phyloP scores from a whole-genome alignment of 768 basidiomycete species.

The Wakefieldia striispora region DNA sequence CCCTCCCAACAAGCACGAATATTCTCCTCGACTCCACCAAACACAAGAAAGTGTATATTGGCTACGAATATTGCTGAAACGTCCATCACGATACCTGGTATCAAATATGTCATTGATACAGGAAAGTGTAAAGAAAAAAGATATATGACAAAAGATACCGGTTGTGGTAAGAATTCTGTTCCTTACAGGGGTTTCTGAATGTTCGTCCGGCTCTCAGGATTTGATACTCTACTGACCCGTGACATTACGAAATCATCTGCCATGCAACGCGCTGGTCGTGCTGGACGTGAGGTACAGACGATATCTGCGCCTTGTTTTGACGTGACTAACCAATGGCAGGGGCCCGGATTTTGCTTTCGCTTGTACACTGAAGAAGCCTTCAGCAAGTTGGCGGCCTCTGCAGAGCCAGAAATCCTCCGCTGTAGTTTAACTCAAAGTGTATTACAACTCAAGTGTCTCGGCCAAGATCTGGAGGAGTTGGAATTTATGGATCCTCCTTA shows the following conservation, averaged over 20 bases:
- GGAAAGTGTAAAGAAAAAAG: slow-evolving; percentile 96
- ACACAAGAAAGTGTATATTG: slow-evolving; percentile 86
- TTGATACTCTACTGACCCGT: slow-evolving; percentile 81
- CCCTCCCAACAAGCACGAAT: slow-evolving; percentile 74
- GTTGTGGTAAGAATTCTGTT: slow-evolving; percentile 52
- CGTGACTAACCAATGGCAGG: slow-evolving; percentile 39
- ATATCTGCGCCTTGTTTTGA: background rate
- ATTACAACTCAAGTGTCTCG: slow-evolving; percentile 82
- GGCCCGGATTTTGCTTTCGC: slow-evolving; percentile 84
- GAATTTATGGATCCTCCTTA: slow-evolving; percentile 91
- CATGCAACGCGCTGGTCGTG: slow-evolving; percentile 92
- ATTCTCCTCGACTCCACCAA: slow-evolving; percentile 62
- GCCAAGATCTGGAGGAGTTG: slow-evolving; percentile 74
- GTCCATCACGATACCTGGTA: slow-evolving; percentile 93
- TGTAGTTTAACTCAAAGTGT: slow-evolving; percentile 81
- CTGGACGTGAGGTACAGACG: slow-evolving; percentile 77
- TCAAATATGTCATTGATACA: slow-evolving; percentile 94
- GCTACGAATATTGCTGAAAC: slow-evolving; percentile 99
- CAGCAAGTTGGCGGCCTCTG: slow-evolving; percentile 56
- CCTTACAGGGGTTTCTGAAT: background rate
- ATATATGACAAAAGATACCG: slow-evolving; percentile 65
- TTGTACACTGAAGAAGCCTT: slow-evolving; percentile 87
- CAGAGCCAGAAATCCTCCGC: slow-evolving; percentile 89
- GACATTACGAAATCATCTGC: slow-evolving; percentile 90
- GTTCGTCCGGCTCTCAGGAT: slow-evolving; percentile 47